A percentile compares a stretch with the other conserved stretches of the same genome.
Conservation (phyloP, 306 rosid genomes). For the Adenanthera pavonina region DNA sequence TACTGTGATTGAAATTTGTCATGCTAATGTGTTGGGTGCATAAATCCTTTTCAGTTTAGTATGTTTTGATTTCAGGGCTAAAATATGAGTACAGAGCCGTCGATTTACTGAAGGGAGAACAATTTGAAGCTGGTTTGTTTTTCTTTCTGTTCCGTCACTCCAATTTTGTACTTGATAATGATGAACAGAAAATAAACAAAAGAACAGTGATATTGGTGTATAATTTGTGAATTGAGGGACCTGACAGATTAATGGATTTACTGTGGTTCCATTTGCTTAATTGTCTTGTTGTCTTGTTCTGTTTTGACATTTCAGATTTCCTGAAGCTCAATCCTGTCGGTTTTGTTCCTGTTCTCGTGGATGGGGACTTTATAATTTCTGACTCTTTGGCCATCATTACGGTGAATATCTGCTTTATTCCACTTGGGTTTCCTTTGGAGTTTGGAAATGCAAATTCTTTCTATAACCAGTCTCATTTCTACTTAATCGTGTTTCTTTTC, state of each 20-base stretch:
- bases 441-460: background rate
- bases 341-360: conserved; percentile 63
- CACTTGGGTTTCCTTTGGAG: conserved; percentile 12
- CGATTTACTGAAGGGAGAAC: conserved; percentile 63
- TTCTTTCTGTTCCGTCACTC: background rate
- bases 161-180: background rate
- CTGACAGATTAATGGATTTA: background rate
- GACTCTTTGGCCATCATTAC: conserved; percentile 80
- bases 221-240: background rate
- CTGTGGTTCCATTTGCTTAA: background rate
- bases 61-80: conserved; percentile 47
- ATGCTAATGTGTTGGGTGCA: background rate
- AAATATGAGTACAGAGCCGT: conserved; percentile 62
- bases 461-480: background rate
- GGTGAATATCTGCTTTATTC: conserved; percentile 48
- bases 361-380: conserved; percentile 54
- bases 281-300: background rate
- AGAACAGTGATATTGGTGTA: background rate
- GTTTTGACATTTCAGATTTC: conserved; percentile 52
- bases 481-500: background rate
- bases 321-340: conserved; percentile 63
- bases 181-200: background rate
- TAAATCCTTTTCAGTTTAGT: background rate
- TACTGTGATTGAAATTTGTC: background rate
- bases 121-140: conserved; percentile 58